Conservation (phyloP, 2,329 filamentous ascomycete genomes). For the Albophoma yamanashiensis region DNA sequence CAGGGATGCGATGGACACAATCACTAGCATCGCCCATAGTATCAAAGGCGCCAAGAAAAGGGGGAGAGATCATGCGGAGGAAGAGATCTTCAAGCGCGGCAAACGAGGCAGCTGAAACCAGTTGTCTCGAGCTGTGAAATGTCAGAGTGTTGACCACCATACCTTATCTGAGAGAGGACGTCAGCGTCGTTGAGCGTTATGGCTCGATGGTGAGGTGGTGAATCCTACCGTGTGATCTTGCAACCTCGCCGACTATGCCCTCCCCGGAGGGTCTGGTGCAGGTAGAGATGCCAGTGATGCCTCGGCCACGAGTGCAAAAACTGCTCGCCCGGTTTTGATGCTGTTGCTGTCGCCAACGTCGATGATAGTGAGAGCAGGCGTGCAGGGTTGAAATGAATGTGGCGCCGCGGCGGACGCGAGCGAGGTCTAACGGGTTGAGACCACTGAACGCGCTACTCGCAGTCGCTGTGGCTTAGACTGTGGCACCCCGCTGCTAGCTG, state of each 20-base stretch:
- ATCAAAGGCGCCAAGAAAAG: not conserved
- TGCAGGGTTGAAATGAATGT: not conserved
- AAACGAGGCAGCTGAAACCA: not conserved
- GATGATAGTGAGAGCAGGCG: not conserved
- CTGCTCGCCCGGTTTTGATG: not conserved
- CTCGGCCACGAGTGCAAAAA: not conserved
- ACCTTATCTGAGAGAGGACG: not conserved
- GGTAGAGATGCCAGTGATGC: not conserved
- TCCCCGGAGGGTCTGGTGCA: not conserved
- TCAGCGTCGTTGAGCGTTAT: not conserved
- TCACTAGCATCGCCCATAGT: not conserved
- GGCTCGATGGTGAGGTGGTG: not conserved
- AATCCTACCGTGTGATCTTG: not conserved
- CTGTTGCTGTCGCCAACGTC: not conserved
- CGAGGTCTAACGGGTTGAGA: slow-evolving; percentile 7
- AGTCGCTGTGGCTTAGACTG: not conserved
- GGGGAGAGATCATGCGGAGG: not conserved
- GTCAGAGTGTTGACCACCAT: not conserved
- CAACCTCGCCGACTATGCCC: not conserved
- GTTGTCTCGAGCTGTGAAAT: not conserved
- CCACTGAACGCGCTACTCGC: slow-evolving; percentile 16
- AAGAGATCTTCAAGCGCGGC: not conserved
- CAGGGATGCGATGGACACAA: not conserved
- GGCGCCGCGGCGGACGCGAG: not conserved
- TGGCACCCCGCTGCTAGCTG: not conserved